Evolutionary conservation across 768 basidiomycete species (phyloP), one percentile per base, ranked within the genome.

Genomic region (Paxillus ammoniavirescens): DNA sequence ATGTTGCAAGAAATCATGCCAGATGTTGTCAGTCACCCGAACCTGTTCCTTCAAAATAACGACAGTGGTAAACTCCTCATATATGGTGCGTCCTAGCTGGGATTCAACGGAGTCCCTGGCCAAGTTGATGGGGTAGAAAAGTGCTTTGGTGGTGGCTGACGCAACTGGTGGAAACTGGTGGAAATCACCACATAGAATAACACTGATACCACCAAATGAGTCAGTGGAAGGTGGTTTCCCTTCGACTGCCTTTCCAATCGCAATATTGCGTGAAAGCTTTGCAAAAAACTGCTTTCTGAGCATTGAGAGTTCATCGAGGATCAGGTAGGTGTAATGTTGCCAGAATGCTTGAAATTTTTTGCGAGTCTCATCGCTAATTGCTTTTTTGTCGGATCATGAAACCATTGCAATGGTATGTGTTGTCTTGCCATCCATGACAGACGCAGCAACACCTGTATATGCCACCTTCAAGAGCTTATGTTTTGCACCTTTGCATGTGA

Each of bases 111-210:
- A 40, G 42, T 56, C 45, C 9, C 30, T n/a, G n/a, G n/a, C 14
- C 21, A 38, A 30, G 49, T 56, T 55, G n/a, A 36, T 8, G 4
- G 63, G 61, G n/a, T 44, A 47, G 36, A 60, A 47, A 12, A 46
- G 12, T 2, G 43, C 42, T 13, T 63, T 44, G 13, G 49, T 46
- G 6, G 61, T 9, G 56, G 30, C n/a, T 52, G 26, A 40, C 45
- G 51, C 18, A 0, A 33, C n/a, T 13, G 38, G 43, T 1, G 68
- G 64, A 48, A 49, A 67, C 30, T 57, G 78, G 52, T 79, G 77
- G 8, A 77, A 67, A 45, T 79, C 76, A 0, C 77, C 77, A 28
- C 62, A 63, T 2, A 78, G 37, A 4, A 78, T 72, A 4, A 79
- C 60, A 53, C 73, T 74, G 54, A 77, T 60, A 0, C 74, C 72